Conservation (phyloP, 139 green algal genomes). For the Tetraselmis striata region DNA sequence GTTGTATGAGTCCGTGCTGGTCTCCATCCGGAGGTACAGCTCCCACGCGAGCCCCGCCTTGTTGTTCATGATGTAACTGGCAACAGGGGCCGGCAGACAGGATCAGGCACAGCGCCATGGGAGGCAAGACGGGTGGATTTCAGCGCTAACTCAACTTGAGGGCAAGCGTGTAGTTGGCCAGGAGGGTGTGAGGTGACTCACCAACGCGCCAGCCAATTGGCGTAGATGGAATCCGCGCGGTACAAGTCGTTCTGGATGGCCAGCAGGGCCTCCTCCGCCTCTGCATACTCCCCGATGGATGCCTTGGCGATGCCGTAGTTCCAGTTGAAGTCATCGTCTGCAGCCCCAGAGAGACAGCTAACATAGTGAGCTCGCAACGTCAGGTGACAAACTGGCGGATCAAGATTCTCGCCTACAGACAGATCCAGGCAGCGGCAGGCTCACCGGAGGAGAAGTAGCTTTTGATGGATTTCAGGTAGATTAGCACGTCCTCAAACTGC, state of each 20-base stretch:
- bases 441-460: background rate
- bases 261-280: slow-evolving; percentile 64
- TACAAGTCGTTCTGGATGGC: slow-evolving; percentile 54
- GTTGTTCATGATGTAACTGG: slow-evolving; percentile 8
- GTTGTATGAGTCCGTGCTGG: slow-evolving; percentile 47
- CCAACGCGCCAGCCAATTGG: slow-evolving; percentile 63
- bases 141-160: too few relatives aligned
- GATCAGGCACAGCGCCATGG: too few relatives aligned
- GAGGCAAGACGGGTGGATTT: too few relatives aligned
- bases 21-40: slow-evolving; percentile 64
- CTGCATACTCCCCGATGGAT: slow-evolving; percentile 55
- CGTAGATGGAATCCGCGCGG: slow-evolving; percentile 49
- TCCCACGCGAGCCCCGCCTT: slow-evolving; percentile 60
- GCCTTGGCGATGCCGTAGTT: slow-evolving; percentile 71
- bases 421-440: too few relatives aligned
- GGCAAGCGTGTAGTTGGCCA: too few relatives aligned
- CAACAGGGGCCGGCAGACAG: too few relatives aligned
- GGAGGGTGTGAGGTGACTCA: too few relatives aligned
- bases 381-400: too few relatives aligned
- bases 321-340: slow-evolving; percentile 81
- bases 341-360: too few relatives aligned
- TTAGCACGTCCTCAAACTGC: slow-evolving; percentile 70
- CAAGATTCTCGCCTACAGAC: too few relatives aligned
- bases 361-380: slow-evolving; percentile 17
- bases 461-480: slow-evolving; percentile 50